phyloP scores from a whole-genome alignment of 192 early-diverging fungal species.

The Fimicolochytrium jonesii region DNA sequence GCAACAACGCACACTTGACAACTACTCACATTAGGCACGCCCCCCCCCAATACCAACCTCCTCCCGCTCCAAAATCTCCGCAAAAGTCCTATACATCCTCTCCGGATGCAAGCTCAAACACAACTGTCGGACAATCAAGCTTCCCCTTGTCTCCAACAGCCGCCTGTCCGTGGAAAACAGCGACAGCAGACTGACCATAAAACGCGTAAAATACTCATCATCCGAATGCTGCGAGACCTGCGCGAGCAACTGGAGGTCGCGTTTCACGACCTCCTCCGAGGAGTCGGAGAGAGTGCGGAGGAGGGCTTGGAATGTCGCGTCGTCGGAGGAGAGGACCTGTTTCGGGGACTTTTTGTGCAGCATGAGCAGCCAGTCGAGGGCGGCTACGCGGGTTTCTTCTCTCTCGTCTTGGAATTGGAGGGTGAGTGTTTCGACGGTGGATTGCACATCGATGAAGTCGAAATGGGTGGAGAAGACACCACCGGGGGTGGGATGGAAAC shows the following conservation, averaged over 20 bases:
- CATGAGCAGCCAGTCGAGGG: slow-evolving; percentile 96
- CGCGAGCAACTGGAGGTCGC: slow-evolving; percentile 89
- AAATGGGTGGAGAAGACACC: no score
- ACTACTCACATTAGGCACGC: no score
- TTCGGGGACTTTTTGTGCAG: slow-evolving; percentile 89
- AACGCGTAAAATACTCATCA: slow-evolving; percentile 79
- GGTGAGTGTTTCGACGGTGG: slow-evolving; percentile 75
- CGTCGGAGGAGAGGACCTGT: slow-evolving; percentile 81
- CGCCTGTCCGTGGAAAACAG: slow-evolving; percentile 86
- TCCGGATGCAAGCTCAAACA: slow-evolving; percentile 89
- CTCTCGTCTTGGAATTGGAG: slow-evolving; percentile 78
- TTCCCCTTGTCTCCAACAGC: slow-evolving; percentile 84
- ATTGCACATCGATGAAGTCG: slow-evolving; percentile 72
- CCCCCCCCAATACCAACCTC: slow-evolving; percentile 62
- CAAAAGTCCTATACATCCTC: slow-evolving; percentile 81
- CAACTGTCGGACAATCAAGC: slow-evolving; percentile 89
- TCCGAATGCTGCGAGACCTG: slow-evolving; percentile 87
- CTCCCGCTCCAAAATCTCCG: slow-evolving; percentile 80
- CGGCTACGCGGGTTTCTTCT: slow-evolving; percentile 88
- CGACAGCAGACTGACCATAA: slow-evolving; percentile 84
- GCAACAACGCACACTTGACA: no score
- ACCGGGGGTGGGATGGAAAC: no score
- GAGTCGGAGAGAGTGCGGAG: slow-evolving; percentile 90
- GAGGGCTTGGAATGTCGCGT: slow-evolving; percentile 80
- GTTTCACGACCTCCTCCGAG: slow-evolving; percentile 90